Evolutionary conservation across 1,284 basidiomycete species (phyloP), one percentile per base, ranked within the genome.

Genomic region (Trichosporon faecale): DNA sequence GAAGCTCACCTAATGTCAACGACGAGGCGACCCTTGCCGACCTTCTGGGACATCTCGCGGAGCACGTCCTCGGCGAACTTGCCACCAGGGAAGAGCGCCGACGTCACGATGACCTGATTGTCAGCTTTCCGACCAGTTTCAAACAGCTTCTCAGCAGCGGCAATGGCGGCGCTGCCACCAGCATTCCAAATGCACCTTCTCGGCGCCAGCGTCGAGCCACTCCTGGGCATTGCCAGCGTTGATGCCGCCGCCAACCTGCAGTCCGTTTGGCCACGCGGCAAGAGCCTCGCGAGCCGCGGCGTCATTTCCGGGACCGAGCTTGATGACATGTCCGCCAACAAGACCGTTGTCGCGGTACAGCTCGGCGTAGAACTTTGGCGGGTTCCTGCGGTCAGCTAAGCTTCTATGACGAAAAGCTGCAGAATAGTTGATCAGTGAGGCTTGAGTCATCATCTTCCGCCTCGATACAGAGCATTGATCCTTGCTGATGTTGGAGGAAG

Each of bases 171-270:
- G n/a, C 11, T n/a, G 16, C 44, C 40, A 6, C 64, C 16, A 11
- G 5, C 57, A 52, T 14, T 9, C 11, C 11, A 12, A 31, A 44
- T 63, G 8, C 29, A 94, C 96, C 87, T 99, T 99, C 77, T 91
- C 90, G 6, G 97, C 97, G 6, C 97, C 97, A 2, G 88, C 88
- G 44, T 91, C 88, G 40, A 99, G 82, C 97, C 97, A 99, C 71
- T 89, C 86, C 61, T 83, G 79, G 0, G 95, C 94, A 80, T 99
- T 99, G 29, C 84, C 83, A 16, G 88, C 88, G 16, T 87, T 92
- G 76, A 99, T 96, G 0, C 97, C 95, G 0, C 97, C 97, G 2
- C 97, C 97, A 60, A 99, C 87, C 80, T 99, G 97, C 55, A 99
- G 84, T 5, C 89, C 90, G 14, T 87, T 90, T 79, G 89, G 89